Percentiles rank a stretch among this genome's conserved stretches.
Evolutionary conservation across 805 yeast species (phyloP).

Genomic region (Jamesozyma hellenica): DNA sequence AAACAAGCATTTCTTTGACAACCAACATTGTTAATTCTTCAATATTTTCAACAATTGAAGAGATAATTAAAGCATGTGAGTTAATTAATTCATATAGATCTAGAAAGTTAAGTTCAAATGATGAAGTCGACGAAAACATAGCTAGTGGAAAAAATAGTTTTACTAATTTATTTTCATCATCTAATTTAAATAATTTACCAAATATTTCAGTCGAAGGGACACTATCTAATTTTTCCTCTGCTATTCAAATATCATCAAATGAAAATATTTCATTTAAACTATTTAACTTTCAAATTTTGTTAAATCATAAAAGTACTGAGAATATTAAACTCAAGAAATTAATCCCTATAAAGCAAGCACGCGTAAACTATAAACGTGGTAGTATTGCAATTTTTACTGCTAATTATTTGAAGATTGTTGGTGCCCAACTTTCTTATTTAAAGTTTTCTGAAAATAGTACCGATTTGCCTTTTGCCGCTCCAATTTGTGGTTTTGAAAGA

Average conservation of each 20-base stretch:
- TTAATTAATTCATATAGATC: neutral
- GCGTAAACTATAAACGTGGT: neutral
- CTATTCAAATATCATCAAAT: constrained; percentile 13
- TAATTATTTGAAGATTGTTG: constrained; percentile 18
- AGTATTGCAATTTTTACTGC: constrained; percentile 7
- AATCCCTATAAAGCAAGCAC: neutral
- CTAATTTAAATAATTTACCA: constrained; percentile 9
- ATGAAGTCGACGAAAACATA: neutral
- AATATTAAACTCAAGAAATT: neutral
- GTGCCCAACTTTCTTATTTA: constrained; percentile 14
- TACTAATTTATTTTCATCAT: neutral
- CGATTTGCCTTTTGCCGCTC: constrained; percentile 10
- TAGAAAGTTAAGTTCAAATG: neutral
- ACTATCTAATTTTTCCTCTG: constrained; percentile 20
- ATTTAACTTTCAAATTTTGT: constrained; percentile 15
- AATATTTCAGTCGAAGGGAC: constrained; percentile 17
- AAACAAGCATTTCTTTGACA: constrained; percentile 15
- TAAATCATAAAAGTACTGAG: constrained; percentile 8
- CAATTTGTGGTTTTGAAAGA: constrained; percentile 24
- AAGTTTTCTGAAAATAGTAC: constrained; percentile 6
- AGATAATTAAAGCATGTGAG: constrained; percentile 8
- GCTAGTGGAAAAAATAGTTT: neutral
- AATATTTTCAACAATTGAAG: constrained; percentile 16
- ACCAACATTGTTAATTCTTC: constrained; percentile 25
- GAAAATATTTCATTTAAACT: constrained; percentile 17